Percentiles rank a stretch among this genome's conserved stretches.
phyloP scores from a whole-genome alignment of 2,329 filamentous ascomycete species.

The Bertia moriformis region DNA sequence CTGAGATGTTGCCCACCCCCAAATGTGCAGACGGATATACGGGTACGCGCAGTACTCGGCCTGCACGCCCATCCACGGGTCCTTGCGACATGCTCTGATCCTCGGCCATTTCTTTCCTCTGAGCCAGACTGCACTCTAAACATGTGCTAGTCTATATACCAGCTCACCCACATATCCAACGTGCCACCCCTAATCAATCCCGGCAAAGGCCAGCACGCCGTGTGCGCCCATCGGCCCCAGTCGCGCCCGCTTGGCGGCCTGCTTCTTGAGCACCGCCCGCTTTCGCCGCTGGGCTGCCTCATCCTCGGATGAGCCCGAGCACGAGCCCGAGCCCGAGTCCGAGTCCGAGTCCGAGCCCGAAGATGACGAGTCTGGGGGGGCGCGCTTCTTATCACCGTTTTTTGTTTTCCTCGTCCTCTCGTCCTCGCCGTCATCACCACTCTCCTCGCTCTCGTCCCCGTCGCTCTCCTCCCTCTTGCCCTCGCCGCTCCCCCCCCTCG shows the following conservation, averaged over 20 bases:
- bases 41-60: no score
- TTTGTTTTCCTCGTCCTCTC: constrained; percentile 10
- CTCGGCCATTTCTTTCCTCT: no score
- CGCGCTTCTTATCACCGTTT: constrained; percentile 23
- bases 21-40: no score
- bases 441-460: constrained; percentile 24
- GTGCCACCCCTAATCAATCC: constrained; percentile 29
- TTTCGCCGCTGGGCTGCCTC: constrained; percentile 17
- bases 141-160: no score
- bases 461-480: constrained; percentile 28
- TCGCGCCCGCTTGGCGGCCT: constrained; percentile 20
- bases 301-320: no score
- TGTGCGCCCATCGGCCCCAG: constrained; percentile 34
- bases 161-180: no score
- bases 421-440: constrained; percentile 27
- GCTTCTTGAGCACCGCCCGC: no score
- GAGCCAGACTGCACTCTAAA: no score
- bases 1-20: no score
- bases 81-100: no score
- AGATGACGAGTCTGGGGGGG: constrained; percentile 28
- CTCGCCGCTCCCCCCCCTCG: constrained; percentile 27
- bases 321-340: constrained; percentile 23
- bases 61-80: no score
- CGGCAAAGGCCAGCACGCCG: constrained; percentile 33
- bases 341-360: constrained; percentile 20